These are phyloP conservation scores for Mycena rebaudengoi DNA, from an alignment of 768 basidiomycete species.

Conservation along the genomic window DNA sequence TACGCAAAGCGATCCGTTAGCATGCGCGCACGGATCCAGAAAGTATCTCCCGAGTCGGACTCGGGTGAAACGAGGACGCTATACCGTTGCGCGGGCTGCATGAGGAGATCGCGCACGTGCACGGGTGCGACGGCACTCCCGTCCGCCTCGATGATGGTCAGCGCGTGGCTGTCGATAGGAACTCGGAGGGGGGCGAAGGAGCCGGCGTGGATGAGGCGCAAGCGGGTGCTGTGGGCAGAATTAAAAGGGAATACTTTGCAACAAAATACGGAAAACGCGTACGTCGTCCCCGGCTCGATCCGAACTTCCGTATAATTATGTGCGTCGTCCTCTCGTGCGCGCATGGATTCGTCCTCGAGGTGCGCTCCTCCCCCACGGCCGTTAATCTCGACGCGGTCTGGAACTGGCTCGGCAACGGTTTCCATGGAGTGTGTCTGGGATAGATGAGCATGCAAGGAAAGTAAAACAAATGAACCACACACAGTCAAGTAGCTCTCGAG, in stretches of 20 bases:
- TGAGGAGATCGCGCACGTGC: conserved; percentile 45
- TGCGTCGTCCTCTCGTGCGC: too few species aligned
- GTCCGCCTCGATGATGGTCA: conserved; percentile 59
- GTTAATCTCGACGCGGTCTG: conserved; percentile 43
- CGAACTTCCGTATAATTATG: not conserved
- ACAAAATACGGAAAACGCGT: not conserved
- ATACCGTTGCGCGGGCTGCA: conserved; percentile 60
- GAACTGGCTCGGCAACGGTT: conserved; percentile 44
- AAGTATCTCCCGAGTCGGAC: not conserved
- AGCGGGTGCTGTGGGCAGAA: conserved; percentile 45
- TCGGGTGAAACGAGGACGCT: conserved; percentile 47
- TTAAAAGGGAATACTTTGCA: not conserved
- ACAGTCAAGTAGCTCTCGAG: conserved; percentile 11
- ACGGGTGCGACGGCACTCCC: conserved; percentile 52
- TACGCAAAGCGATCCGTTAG: conserved; percentile 15
- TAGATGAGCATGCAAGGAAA: not conserved
- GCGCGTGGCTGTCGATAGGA: conserved; percentile 54
- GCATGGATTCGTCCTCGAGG: conserved; percentile 1
- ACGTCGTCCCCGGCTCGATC: not conserved
- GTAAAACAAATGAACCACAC: not conserved
- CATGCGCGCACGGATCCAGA: conserved; percentile 19
- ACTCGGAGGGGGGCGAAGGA: conserved; percentile 55
- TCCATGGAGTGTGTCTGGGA: conserved; percentile 15
- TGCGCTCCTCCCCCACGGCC: not conserved
- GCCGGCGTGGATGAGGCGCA: conserved; percentile 58